A percentile compares a stretch with the other conserved stretches of the same genome.
Conservation (phyloP, 352 stramenopile species). For the Globisporangium apiculatum region DNA sequence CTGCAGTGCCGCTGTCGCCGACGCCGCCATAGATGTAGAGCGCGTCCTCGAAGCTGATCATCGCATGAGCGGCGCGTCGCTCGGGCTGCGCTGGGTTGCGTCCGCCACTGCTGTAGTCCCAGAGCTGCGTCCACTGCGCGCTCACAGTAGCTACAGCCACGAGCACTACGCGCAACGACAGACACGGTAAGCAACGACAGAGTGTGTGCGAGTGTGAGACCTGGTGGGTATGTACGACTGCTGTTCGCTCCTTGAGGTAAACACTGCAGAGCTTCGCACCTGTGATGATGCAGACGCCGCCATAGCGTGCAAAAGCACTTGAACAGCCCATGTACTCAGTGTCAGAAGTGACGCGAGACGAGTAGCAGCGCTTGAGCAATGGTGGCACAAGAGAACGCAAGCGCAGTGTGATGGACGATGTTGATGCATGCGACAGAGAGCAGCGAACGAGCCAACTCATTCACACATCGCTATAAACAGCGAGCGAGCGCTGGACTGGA, state of each 20-base stretch:
- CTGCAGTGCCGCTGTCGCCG: conserved; percentile 15
- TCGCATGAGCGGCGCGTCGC: conserved; percentile 46
- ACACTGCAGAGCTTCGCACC: background rate
- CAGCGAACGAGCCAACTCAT: too few relatives aligned
- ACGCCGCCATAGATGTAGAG: conserved; percentile 65
- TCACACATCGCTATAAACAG: too few relatives aligned
- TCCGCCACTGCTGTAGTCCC: conserved; percentile 17
- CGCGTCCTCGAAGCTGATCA: conserved; percentile 35
- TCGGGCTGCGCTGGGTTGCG: conserved; percentile 20
- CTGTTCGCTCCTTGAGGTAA: background rate
- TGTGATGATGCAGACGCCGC: background rate
- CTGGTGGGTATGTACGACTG: background rate
- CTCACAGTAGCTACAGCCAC: background rate
- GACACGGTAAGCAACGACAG: background rate
- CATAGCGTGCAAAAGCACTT: background rate
- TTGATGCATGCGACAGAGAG: too few relatives aligned
- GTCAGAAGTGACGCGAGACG: background rate
- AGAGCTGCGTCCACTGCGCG: conserved; percentile 51
- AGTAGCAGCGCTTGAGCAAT: background rate
- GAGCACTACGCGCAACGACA: background rate
- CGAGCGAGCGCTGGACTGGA: too few relatives aligned
- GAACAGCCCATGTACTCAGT: background rate
- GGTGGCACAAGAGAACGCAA: too few relatives aligned
- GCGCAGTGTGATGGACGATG: too few relatives aligned
- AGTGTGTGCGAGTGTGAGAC: background rate